Base-by-base conservation (phyloP, 148 eudicot species). In the Suaeda aralocaspica region DNA sequence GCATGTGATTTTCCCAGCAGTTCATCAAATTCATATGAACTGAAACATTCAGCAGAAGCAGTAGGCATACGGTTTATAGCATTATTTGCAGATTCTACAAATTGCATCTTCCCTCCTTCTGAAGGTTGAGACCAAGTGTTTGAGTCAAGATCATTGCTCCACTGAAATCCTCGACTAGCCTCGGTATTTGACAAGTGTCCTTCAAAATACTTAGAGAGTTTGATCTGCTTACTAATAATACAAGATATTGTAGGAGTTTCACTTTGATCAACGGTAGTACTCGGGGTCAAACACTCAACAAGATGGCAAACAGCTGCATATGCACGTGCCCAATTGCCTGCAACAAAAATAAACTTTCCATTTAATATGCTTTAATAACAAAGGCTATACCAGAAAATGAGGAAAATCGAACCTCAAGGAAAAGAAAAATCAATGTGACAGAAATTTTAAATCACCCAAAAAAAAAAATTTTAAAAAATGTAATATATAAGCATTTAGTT, bases 311-410 rank as follows among this genome's bases (percentile, higher is more conserved):
- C 64, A 74, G 90, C 84, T 60, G 81, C 76, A 72, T 77, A 76
- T 77, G 99, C 89, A 77, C 99, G 97, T 79, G 84, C 85, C 96
- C 93, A 95, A 72, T 88, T 83, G 74, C 99, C 99, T 95, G 71
- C 62, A 67, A 52, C 81, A 51, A 81, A 60, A 46, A 28, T 41
- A 59, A 69, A 71, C 30, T 52, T n/a, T 19, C 30, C 59, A 50
- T 65, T 33, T 36, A 59, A 69, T n/a, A 34, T 59, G 72, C 13
- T 34, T 21, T 26, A 3, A 53, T 53, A n/a, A 62, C 26, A 50
- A 50, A 64, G 71, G 55, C 21, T 25, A 57, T 24, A 52, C 21
- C 50, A 60, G n/a, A 18, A 34, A 58, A 62, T 26, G 26, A 9
- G 31, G 55, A 46, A 36, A 48, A 58, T 31, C 18, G 4, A 36